phyloP scores from a whole-genome alignment of 2,329 filamentous ascomycete species.

The Oidium heveae region DNA sequence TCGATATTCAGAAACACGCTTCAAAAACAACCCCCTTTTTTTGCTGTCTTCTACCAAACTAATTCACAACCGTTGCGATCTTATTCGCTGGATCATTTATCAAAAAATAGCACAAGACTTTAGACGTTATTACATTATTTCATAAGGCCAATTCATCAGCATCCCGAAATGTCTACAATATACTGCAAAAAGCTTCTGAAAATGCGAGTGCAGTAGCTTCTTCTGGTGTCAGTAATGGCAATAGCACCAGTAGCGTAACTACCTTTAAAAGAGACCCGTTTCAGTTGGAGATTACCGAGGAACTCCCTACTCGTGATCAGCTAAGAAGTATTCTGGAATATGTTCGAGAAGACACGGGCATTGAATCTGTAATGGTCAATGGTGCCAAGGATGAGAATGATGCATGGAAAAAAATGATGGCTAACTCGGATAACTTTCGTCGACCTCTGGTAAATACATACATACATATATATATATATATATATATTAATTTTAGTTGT shows the following conservation, averaged over 20 bases:
- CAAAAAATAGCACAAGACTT: conserved; percentile 42
- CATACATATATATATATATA: too few relatives aligned
- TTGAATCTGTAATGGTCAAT: conserved; percentile 30
- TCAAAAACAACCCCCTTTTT: too few relatives aligned
- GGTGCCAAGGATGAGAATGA: conserved; percentile 53
- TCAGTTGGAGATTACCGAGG: conserved; percentile 64
- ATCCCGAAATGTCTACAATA: conserved; percentile 45
- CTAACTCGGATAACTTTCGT: conserved; percentile 41
- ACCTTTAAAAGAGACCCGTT: conserved; percentile 34
- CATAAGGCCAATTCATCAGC: conserved; percentile 53
- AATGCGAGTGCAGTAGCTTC: conserved; percentile 23
- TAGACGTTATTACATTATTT: conserved; percentile 90
- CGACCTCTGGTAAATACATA: conserved; percentile 43
- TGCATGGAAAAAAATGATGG: conserved; percentile 54
- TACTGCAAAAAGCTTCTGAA: conserved; percentile 61
- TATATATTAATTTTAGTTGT: too few relatives aligned
- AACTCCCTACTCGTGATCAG: conserved; percentile 57
- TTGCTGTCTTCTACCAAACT: too few relatives aligned
- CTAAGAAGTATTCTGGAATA: conserved; percentile 67
- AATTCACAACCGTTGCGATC: too few relatives aligned
- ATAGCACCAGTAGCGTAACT: too few relatives aligned
- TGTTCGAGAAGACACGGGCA: conserved; percentile 32
- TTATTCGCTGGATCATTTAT: too few relatives aligned
- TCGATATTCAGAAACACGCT: too few relatives aligned
- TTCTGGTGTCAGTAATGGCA: not conserved